phyloP scores from a whole-genome alignment of 1,284 basidiomycete species.

The Malassezia arunalokei region DNA sequence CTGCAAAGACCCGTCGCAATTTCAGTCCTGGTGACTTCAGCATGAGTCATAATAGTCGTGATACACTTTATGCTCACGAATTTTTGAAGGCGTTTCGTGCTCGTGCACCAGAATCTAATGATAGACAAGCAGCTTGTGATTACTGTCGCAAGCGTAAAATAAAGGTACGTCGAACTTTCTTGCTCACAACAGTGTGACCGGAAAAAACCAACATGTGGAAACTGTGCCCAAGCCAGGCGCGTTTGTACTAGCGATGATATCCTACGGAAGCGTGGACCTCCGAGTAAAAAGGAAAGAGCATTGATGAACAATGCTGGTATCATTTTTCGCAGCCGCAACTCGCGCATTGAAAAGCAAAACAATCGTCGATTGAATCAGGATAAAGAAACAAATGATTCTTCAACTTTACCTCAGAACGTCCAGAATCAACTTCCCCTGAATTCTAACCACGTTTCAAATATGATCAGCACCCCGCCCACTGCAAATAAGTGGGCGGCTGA shows the following conservation, averaged over 20 bases:
- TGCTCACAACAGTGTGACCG: constrained; percentile 9
- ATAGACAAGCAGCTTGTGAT: constrained; percentile 17
- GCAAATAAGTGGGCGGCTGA: no score
- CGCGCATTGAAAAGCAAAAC: neutral
- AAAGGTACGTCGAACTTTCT: constrained; percentile 1
- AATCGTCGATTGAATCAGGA: neutral
- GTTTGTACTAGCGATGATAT: constrained; percentile 16
- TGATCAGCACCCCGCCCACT: no score
- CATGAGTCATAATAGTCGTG: constrained; percentile 8
- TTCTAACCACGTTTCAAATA: no score
- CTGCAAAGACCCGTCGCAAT: constrained; percentile 3
- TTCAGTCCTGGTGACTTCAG: neutral
- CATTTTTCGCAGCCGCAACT: constrained; percentile 7
- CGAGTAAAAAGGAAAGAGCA: constrained; percentile 15
- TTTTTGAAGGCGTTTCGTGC: constrained; percentile 15
- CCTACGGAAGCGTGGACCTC: constrained; percentile 13
- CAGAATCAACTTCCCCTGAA: no score
- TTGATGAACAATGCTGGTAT: constrained; percentile 15
- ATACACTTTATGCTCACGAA: constrained; percentile 16
- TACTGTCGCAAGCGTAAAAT: constrained; percentile 20
- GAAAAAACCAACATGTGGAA: constrained; percentile 16
- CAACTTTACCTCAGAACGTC: no score
- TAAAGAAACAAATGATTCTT: no score
- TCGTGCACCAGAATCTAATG: constrained; percentile 13
- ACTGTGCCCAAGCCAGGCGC: constrained; percentile 13